Conservation (phyloP, 2,329 filamentous ascomycete genomes). For the Hansfordia pulvinata region DNA sequence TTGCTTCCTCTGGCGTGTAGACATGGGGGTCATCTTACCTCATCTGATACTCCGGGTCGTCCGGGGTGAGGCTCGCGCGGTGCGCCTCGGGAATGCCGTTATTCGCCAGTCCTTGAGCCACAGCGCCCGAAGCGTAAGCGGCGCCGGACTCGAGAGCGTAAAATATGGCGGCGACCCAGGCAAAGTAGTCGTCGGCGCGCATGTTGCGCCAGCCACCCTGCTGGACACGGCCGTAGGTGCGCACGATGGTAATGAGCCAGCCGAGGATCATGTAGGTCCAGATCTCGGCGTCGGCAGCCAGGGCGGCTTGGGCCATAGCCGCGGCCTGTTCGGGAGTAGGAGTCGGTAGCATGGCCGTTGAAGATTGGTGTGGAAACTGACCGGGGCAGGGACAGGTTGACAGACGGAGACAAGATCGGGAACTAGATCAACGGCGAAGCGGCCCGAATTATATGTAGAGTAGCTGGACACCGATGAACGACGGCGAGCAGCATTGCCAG, state of each 20-base stretch:
- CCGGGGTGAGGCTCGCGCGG: constrained; percentile 23
- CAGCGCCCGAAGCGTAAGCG: constrained; percentile 31
- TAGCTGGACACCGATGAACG: too few species aligned
- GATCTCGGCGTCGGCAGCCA: too few species aligned
- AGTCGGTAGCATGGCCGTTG: too few species aligned
- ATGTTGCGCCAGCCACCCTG: constrained; percentile 17
- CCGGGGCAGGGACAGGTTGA: too few species aligned
- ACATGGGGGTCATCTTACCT: constrained; percentile 6
- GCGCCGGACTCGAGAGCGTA: constrained; percentile 34
- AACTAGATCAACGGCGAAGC: too few species aligned
- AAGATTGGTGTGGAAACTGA: too few species aligned
- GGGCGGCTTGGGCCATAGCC: too few species aligned
- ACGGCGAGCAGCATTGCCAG: too few species aligned
- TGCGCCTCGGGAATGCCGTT: constrained; percentile 38
- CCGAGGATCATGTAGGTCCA: too few species aligned
- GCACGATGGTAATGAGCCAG: constrained; percentile 17
- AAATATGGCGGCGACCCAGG: constrained; percentile 23
- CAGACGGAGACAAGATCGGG: too few species aligned
- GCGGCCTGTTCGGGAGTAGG: too few species aligned
- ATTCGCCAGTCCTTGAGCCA: constrained; percentile 35
- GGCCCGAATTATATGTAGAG: too few species aligned
- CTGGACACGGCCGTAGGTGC: constrained; percentile 20
- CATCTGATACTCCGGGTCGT: constrained; percentile 26
- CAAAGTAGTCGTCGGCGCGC: constrained; percentile 20
- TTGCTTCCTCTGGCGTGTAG: not conserved